Base-by-base conservation (phyloP, 495 filamentous ascomycete species). In the Penicillium chermesinum region DNA sequence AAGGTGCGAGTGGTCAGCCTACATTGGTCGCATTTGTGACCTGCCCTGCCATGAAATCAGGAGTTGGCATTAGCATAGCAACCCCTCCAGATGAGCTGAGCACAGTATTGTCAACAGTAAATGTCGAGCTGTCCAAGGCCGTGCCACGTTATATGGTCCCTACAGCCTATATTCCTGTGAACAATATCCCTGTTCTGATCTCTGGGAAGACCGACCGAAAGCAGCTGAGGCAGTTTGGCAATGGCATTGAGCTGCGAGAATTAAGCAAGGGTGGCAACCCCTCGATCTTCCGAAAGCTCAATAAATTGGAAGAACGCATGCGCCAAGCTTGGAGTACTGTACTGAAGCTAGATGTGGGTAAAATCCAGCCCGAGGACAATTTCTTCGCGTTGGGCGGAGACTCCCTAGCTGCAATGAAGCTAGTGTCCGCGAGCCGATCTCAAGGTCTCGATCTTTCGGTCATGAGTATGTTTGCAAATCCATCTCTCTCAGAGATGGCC, bases 361-460 rank as follows among this genome's bases (percentile, higher is more conserved):
- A 49, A 1, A 71, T 74, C 15, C 50, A 59, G 6, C 57, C 54
- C 2, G 62, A 66, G 2, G 67, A 72, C 35, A 69, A 73, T 27
- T 85, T 86, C 64, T 83, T 85, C 58, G 66, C 68, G 0, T 66
- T 83, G 3, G 82, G 82, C 17, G 82, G 81, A 34, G 82, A 85
- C 59, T 84, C 81, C 10, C 67, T 86, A 38, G 66, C 67, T 14
- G 81, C 82, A 15, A 85, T 86, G 77, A 63, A 55, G 38, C 59
- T 76, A 6, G 70, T 71, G 1, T 60, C 72, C 2, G 59, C 60
- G 10, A 65, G 63, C 17, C 55, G 68, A 27, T 55, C 53, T 2
- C 55, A 65, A 21, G 55, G 55, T 7, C 53, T 75, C 3, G 62
- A 62, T 15, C 43, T 75, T 1, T 60, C 57, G 13, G 72, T 75